Conservation (phyloP, 2,329 filamentous ascomycete species). For the Alternaria brassicae region DNA sequence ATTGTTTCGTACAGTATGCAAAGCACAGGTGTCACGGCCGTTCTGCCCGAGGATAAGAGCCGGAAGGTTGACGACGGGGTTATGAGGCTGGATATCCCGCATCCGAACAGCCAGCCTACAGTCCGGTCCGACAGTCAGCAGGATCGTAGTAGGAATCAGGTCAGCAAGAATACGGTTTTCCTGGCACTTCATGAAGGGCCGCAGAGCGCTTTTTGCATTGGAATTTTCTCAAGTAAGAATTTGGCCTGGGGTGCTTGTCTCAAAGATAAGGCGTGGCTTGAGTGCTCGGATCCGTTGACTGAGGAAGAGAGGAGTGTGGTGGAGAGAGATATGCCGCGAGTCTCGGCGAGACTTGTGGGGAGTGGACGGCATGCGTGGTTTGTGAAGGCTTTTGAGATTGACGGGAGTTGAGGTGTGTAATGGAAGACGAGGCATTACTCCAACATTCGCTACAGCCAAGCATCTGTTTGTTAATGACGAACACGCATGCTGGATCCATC, state of each 20-base stretch:
- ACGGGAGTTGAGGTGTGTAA: neutral
- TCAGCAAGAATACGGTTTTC: constrained; percentile 16
- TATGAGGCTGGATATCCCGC: constrained; percentile 33
- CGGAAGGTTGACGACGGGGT: constrained; percentile 5
- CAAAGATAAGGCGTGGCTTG: constrained; percentile 31
- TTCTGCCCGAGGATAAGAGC: constrained; percentile 11
- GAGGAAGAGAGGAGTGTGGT: constrained; percentile 23
- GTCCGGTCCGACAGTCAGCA: constrained; percentile 12
- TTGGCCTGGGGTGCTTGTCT: constrained; percentile 36
- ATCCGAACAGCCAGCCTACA: constrained; percentile 20
- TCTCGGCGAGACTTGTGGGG: constrained; percentile 24
- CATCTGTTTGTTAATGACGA: neutral
- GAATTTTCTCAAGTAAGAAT: constrained; percentile 22
- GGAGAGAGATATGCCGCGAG: constrained; percentile 17
- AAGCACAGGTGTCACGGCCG: constrained; percentile 18
- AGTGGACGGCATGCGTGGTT: constrained; percentile 27
- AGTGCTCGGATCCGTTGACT: constrained; percentile 12
- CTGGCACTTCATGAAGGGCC: constrained; percentile 28
- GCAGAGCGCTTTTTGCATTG: constrained; percentile 25
- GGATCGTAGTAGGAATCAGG: neutral
- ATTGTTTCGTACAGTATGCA: constrained; percentile 25
- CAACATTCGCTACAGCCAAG: neutral
- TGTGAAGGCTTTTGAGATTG: constrained; percentile 12
- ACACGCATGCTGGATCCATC: neutral
- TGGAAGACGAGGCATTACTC: neutral